Evolutionary conservation across 2,329 filamentous ascomycete species (phyloP).

Genomic region (Trichoderma simmonsii): DNA sequence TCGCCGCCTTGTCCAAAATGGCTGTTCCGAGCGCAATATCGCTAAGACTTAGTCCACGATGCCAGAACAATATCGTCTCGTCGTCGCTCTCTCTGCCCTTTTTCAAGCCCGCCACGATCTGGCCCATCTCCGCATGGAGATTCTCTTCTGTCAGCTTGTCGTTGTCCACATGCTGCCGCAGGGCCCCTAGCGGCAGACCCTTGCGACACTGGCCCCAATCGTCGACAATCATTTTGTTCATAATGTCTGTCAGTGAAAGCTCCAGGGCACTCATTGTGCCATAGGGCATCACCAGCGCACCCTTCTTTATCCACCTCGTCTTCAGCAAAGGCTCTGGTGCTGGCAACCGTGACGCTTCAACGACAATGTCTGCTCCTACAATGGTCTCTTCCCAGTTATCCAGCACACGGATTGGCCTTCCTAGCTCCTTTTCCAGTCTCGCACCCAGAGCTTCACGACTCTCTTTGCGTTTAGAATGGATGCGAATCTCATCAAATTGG

Average conservation of each 20-base stretch:
- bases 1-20: slow-evolving; percentile 16
- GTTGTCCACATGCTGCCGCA: slow-evolving; percentile 18
- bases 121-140: slow-evolving; percentile 17
- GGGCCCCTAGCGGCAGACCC: slow-evolving; percentile 16
- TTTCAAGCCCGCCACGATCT: slow-evolving; percentile 15
- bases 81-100: slow-evolving; percentile 18
- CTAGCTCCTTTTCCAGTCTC: slow-evolving; percentile 11
- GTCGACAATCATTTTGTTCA: slow-evolving; percentile 18
- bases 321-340: slow-evolving; percentile 15
- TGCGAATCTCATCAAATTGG: slow-evolving; percentile 15
- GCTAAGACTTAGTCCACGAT: slow-evolving; percentile 17
- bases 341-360: slow-evolving; percentile 12
- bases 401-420: slow-evolving; percentile 11
- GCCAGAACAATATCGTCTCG: slow-evolving; percentile 19
- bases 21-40: slow-evolving; percentile 17
- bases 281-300: slow-evolving; percentile 17
- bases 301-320: slow-evolving; percentile 11
- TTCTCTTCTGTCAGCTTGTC: slow-evolving; percentile 18
- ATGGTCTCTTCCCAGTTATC: slow-evolving; percentile 17
- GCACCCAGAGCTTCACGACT: slow-evolving; percentile 12
- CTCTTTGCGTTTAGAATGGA: slow-evolving; percentile 17
- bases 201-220: slow-evolving; percentile 20
- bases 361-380: slow-evolving; percentile 10
- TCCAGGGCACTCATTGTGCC: slow-evolving; percentile 17
- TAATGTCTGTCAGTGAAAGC: slow-evolving; percentile 17